phyloP scores from a whole-genome alignment of 176 grass and related monocot genomes.

The Avena atlantica region DNA sequence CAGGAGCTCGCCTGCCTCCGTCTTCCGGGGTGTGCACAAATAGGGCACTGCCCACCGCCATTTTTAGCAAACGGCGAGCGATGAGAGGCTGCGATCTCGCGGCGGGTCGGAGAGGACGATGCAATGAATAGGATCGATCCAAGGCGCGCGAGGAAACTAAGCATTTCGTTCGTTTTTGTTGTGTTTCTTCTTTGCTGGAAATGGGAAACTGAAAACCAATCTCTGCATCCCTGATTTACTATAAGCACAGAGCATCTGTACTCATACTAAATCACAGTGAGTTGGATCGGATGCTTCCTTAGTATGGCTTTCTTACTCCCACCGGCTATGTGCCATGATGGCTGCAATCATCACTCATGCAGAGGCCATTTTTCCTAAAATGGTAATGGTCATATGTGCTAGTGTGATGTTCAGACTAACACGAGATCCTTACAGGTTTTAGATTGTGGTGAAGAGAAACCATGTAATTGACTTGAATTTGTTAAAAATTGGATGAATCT shows the following conservation, averaged over 20 bases:
- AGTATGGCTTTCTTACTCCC: too few species aligned
- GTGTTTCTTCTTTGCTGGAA: not conserved
- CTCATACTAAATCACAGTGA: not conserved
- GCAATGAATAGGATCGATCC: slow-evolving; percentile 1
- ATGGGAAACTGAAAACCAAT: not conserved
- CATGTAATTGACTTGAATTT: too few species aligned
- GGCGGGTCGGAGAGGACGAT: not conserved
- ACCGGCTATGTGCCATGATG: too few species aligned
- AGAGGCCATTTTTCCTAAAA: too few species aligned
- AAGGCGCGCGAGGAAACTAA: not conserved
- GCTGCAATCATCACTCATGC: too few species aligned
- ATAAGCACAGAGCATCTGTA: too few species aligned
- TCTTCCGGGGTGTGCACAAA: slow-evolving; percentile 35
- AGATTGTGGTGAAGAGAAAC: too few species aligned
- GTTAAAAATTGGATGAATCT: too few species aligned
- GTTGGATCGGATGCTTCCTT: too few species aligned
- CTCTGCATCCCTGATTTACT: not conserved
- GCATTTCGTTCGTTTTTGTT: not conserved
- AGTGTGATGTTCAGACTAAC: too few species aligned
- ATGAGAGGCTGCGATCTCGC: slow-evolving; percentile 34
- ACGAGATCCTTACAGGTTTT: too few species aligned
- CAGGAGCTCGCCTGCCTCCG: slow-evolving; percentile 40
- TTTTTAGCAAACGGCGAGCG: slow-evolving; percentile 30
- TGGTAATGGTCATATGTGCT: too few species aligned
- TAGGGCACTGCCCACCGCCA: slow-evolving; percentile 35